Percentiles rank a stretch among this genome's conserved stretches.
Evolutionary conservation across 345 rosid genomes (phyloP).

Genomic region (Populus euphratica): DNA sequence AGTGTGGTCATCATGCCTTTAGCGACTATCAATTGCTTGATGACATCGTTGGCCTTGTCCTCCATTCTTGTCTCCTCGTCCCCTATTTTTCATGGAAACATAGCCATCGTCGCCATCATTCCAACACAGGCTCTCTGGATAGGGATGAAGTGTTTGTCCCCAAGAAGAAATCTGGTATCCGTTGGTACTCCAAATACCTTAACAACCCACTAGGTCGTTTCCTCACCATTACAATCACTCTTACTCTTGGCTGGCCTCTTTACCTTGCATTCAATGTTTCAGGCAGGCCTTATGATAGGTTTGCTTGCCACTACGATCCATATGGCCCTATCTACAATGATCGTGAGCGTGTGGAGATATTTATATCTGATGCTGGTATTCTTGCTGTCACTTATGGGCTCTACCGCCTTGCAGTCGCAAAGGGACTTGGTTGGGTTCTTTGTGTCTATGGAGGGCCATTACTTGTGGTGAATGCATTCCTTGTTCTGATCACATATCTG

Average conservation of each 20-base stretch:
- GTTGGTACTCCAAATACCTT: slow-evolving; percentile 28
- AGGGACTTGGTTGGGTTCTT: slow-evolving; percentile 25
- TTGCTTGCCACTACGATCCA: slow-evolving; percentile 33
- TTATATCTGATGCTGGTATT: slow-evolving; percentile 23
- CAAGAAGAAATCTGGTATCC: slow-evolving; percentile 12
- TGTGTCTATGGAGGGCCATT: slow-evolving; percentile 27
- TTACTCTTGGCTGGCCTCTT: slow-evolving; percentile 33
- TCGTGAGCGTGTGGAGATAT: slow-evolving; percentile 19
- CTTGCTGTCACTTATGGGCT: slow-evolving; percentile 21
- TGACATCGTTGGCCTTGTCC: slow-evolving; percentile 25
- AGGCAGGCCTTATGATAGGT: slow-evolving; percentile 30
- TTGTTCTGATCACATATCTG: slow-evolving; percentile 26
- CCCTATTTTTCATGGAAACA: slow-evolving; percentile 40
- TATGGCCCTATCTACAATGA: slow-evolving; percentile 24
- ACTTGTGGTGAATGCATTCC: slow-evolving; percentile 25
- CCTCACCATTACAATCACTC: slow-evolving; percentile 15
- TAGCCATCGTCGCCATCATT: slow-evolving; percentile 37
- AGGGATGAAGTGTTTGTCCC: slow-evolving; percentile 34
- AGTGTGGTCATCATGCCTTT: slow-evolving; percentile 42
- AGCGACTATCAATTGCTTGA: slow-evolving; percentile 28
- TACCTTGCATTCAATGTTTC: slow-evolving; percentile 32
- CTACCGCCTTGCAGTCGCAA: slow-evolving; percentile 10
- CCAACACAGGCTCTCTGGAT: slow-evolving; percentile 32
- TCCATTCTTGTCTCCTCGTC: slow-evolving; percentile 28
- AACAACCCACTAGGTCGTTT: slow-evolving; percentile 30